Base-by-base conservation (phyloP, 306 rosid genomes). In the Cucurbita ficifolia region DNA sequence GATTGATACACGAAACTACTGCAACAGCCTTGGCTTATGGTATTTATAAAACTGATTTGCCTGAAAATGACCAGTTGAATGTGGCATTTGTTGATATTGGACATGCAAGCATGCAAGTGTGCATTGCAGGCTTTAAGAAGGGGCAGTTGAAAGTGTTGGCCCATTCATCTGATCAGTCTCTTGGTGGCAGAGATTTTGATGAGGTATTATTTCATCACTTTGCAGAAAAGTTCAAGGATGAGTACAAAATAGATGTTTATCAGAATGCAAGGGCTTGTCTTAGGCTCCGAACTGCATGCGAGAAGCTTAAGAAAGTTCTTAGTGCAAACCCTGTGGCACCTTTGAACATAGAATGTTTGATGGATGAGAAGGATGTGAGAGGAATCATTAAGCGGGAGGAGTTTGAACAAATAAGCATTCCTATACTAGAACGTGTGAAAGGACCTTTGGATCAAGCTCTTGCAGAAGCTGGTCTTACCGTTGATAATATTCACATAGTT, bases 11-110 rank as follows among this genome's bases (percentile, higher is more conserved):
- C 75, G 99, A 95, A 76, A 91, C 96, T 18, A 91, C 99, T 0
- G 96, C 97, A 0, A 95, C 97, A 53, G 96, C 99, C 36, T 79
- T 95, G 88, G 96, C 97, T 35, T 95, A 95, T 82, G 99, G 99
- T 42, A 91, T 95, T 55, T 95, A 95, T 40, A 95, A 95, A 83
- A 95, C 97, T 0, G 99, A 95, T 82, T 87, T 95, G 59, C 93
- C 99, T 6, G 96, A 89, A 60, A 87, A 73, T 62, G 99, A 89
- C 58, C 96, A 78, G 46, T 76, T 91, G 81, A 91, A 95, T 76
- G 96, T 91, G 79, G 99, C 92, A 5, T 95, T 95, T 76, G 91
- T 95, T 35, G 99, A 95, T 53, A 68, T 95, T 79, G 99, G 99
- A 4, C 97, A 95, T 82, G 92, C 90, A 45, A 91, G 96, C 86